These are phyloP conservation scores for Umbellularia californica DNA, from an alignment of 164 flowering plant species.

Conservation along the genomic window DNA sequence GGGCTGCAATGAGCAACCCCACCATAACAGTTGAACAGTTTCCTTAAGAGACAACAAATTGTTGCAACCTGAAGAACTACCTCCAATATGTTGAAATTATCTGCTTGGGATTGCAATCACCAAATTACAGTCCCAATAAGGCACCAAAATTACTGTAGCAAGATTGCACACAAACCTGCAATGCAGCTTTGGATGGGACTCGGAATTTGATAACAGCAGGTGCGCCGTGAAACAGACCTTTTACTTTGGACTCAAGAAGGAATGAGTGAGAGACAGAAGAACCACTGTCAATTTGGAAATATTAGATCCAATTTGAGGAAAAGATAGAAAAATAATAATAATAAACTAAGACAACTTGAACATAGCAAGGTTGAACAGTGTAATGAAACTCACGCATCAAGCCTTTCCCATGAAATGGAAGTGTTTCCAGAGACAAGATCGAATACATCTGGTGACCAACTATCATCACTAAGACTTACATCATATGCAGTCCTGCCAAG, in stretches of 20 bases:
- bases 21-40: too few relatives aligned
- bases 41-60: too few relatives aligned
- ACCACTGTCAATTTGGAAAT: slow-evolving; percentile 46
- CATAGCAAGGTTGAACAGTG: neutral
- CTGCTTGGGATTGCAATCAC: neutral
- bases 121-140: neutral
- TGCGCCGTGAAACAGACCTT: slow-evolving; percentile 58
- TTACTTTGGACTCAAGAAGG: slow-evolving; percentile 65
- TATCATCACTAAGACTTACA: slow-evolving; percentile 70
- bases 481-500: slow-evolving; percentile 83
- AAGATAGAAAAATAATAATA: neutral
- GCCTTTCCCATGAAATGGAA: slow-evolving; percentile 84
- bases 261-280: slow-evolving; percentile 67
- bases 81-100: too few relatives aligned
- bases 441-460: slow-evolving; percentile 66
- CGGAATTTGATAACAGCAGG: slow-evolving; percentile 86
- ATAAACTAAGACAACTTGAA: neutral
- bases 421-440: slow-evolving; percentile 65
- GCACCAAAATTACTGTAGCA: neutral
- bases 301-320: neutral
- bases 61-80: too few relatives aligned
- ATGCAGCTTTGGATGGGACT: slow-evolving; percentile 69
- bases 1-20: too few relatives aligned
- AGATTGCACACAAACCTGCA: slow-evolving; percentile 49
- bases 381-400: slow-evolving; percentile 71